A percentile compares a stretch with the other conserved stretches of the same genome.
phyloP scores from a whole-genome alignment of 768 basidiomycete genomes.

The Termitomyces sp. region DNA sequence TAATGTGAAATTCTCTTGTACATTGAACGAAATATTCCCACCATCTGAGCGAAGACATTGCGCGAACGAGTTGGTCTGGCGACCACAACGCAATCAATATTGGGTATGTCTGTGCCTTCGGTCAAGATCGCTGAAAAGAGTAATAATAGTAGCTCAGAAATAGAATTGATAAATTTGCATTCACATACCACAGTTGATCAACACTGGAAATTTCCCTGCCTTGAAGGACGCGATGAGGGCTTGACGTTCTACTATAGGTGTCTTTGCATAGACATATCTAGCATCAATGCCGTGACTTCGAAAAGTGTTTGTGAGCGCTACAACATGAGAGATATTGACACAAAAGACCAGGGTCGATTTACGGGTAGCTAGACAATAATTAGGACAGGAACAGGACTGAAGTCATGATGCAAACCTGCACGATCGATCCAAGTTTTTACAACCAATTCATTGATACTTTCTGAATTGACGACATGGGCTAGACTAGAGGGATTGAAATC shows the following conservation, averaged over 20 bases:
- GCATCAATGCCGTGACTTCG: constrained; percentile 78
- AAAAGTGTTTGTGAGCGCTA: constrained; percentile 67
- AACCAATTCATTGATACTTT: constrained; percentile 68
- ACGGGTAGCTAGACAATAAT: constrained; percentile 39
- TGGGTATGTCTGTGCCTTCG: constrained; percentile 93
- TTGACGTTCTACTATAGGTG: constrained; percentile 57
- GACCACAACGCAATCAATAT: constrained; percentile 86
- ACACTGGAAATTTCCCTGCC: constrained; percentile 70
- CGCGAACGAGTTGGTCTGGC: constrained; percentile 85
- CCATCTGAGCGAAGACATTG: constrained; percentile 93
- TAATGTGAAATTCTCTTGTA: background rate
- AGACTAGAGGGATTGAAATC: constrained; percentile 81
- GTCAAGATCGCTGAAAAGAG: constrained; percentile 67
- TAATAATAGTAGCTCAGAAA: background rate
- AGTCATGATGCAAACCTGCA: constrained; percentile 48
- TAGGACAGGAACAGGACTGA: background rate
- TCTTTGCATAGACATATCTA: constrained; percentile 68
- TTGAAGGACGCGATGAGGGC: constrained; percentile 63
- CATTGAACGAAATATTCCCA: constrained; percentile 21
- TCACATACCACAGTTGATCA: constrained; percentile 78
- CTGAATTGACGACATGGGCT: constrained; percentile 77
- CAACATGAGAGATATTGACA: constrained; percentile 78
- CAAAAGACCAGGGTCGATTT: constrained; percentile 93
- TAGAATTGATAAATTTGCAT: background rate
- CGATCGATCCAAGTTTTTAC: constrained; percentile 84